Percentiles rank a stretch among this genome's conserved stretches.
phyloP scores from a whole-genome alignment of 2,329 filamentous ascomycete genomes.

The Exutisphaerella laricina region DNA sequence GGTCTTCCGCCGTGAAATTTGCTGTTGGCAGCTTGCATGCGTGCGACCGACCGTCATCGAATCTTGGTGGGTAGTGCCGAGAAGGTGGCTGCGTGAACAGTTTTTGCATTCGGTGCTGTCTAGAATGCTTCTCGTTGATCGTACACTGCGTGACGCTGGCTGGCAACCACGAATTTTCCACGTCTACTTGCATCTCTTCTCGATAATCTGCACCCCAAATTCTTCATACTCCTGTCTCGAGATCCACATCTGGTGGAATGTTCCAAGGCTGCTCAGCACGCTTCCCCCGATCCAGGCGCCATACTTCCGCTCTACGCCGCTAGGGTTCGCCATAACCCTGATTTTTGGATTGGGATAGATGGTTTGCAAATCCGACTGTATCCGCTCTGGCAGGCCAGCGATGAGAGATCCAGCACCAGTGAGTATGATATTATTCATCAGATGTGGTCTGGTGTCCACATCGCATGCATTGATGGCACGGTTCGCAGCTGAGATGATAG shows the following conservation, averaged over 20 bases:
- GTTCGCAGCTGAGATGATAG: slow-evolving; percentile 76
- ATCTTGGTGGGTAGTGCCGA: too few relatives aligned
- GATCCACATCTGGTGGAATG: slow-evolving; percentile 99
- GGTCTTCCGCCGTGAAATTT: too few relatives aligned
- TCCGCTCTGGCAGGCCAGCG: slow-evolving; percentile 84
- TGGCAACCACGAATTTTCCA: too few relatives aligned
- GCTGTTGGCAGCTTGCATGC: too few relatives aligned
- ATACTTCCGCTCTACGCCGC: slow-evolving; percentile 83
- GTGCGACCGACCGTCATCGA: too few relatives aligned
- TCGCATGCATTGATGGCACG: slow-evolving; percentile 74
- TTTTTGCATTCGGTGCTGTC: too few relatives aligned
- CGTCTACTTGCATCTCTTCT: slow-evolving; percentile 90
- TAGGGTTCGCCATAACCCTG: slow-evolving; percentile 79
- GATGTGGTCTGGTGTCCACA: slow-evolving; percentile 75
- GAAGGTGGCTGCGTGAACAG: too few relatives aligned
- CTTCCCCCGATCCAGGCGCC: slow-evolving; percentile 95
- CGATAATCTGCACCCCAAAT: slow-evolving; percentile 81
- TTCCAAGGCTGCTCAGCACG: slow-evolving; percentile 89
- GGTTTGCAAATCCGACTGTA: slow-evolving; percentile 74
- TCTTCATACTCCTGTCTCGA: slow-evolving; percentile 96
- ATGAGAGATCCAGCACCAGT: slow-evolving; percentile 83
- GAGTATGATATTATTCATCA: slow-evolving; percentile 86
- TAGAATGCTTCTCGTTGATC: too few relatives aligned
- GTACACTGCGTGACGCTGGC: too few relatives aligned
- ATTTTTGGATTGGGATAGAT: slow-evolving; percentile 83